Evolutionary conservation across 192 early-diverging fungal species (phyloP), one percentile per base, ranked within the genome.

Genomic region (Coemansia sp.): DNA sequence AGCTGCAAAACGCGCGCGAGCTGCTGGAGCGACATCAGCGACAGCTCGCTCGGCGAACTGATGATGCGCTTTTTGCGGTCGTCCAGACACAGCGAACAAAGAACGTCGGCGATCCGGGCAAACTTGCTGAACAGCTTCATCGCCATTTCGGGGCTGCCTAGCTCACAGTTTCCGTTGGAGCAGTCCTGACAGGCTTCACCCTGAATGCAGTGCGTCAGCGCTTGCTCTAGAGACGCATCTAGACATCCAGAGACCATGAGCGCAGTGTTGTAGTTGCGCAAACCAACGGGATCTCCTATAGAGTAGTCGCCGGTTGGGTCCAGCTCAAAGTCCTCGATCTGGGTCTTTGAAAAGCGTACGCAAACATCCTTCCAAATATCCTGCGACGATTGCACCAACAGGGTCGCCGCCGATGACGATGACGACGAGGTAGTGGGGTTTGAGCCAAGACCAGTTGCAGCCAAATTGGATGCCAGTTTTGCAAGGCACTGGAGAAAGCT

Each of bases 291-390:
- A 23, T 69, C 81, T 4, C 57, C 66, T 41, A 85, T 82, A 46
- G 84, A 81, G 43, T 85, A 90, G 50, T 89, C 87, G n/a, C 89
- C 83, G 0, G 84, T 69, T 17, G 83, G 82, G 19, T 90, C 85
- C 5, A 92, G 65, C 57, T 80, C 85, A 70, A 85, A 92, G 56
- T 92, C 89, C 36, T 85, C 85, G n/a, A 89, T 63, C 42, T 87
- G 85, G 0, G 83, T 75, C 11, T 77, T 74, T 9, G 84, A 54
- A 22, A 91, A 69, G 11, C 85, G 69, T 7, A 66, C 45, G 17
- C 82, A 63, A 23, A 88, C 46, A 23, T 67, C 73, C 6, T 53
- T 20, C 58, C 82, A 42, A 6, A 65, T 49, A 4, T 57, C 63
- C 2, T 57, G 42, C 22, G 49, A 20, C 20, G 49, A 52, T 13